Conservation (phyloP, 1,284 basidiomycete species). For the Spongiforma sp. region DNA sequence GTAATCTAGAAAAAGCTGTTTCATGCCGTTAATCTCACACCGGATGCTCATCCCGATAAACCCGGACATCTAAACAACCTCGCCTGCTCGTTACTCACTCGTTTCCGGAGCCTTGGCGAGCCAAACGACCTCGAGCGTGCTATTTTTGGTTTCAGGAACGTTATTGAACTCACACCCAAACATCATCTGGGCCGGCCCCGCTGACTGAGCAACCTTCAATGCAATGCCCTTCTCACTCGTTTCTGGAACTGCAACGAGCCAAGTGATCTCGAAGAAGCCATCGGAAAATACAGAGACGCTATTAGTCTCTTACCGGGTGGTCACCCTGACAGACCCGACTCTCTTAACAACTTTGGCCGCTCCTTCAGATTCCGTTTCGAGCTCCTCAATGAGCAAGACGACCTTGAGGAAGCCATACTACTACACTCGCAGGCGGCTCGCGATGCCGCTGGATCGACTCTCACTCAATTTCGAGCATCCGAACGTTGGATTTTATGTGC, state of each 20-base stretch:
- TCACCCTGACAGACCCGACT: not conserved
- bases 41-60: not conserved
- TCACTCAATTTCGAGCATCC: not conserved
- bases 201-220: no score
- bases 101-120: not conserved
- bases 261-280: not conserved
- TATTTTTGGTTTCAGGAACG: no score
- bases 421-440: not conserved
- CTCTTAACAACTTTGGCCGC: not conserved
- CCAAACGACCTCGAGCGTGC: no score
- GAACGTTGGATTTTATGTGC: not conserved
- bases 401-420: not conserved
- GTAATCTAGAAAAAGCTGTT: not conserved
- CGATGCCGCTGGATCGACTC: not conserved
- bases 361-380: not conserved
- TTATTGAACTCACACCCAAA: no score
- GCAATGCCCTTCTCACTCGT: not conserved
- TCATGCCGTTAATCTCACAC: not conserved
- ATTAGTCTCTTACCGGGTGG: not conserved
- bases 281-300: not conserved
- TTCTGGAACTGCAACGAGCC: not conserved
- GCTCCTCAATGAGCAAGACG: not conserved
- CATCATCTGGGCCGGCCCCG: no score
- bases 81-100: not conserved
- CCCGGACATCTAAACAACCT: not conserved